A percentile compares a stretch with the other conserved stretches of the same genome.
Conservation (phyloP, 257 asterid genomes). For the Solanum dulcamara region DNA sequence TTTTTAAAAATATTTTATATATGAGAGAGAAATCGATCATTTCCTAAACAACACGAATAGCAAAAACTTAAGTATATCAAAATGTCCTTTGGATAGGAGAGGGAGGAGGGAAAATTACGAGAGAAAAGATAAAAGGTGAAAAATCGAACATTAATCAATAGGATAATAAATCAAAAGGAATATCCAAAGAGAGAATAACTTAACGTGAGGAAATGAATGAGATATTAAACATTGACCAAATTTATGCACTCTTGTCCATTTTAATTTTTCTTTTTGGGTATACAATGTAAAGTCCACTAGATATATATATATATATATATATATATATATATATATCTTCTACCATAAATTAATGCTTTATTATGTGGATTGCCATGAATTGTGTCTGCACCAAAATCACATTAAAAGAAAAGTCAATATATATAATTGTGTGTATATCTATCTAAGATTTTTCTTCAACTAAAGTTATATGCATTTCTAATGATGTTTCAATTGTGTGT, state of each 20-base stretch:
- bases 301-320: not conserved
- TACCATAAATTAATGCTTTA: not conserved
- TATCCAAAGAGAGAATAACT: not conserved
- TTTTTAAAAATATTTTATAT: not conserved
- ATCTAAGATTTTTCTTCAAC: not conserved
- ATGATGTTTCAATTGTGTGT: not conserved
- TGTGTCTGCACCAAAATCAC: not conserved
- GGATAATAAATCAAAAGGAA: not conserved
- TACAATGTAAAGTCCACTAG: slow-evolving; percentile 9
- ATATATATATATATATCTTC: too few species aligned
- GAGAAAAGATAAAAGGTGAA: not conserved
- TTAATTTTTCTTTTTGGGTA: not conserved
- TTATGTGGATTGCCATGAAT: slow-evolving; percentile 4
- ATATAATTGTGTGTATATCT: not conserved
- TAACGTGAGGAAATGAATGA: not conserved
- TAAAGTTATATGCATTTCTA: not conserved
- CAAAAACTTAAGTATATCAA: not conserved
- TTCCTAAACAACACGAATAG: too few species aligned
- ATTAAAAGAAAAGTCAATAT: not conserved
- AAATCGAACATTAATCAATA: not conserved
- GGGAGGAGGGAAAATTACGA: not conserved
- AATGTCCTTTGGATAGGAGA: not conserved
- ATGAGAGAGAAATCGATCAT: not conserved
- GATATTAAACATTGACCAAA: not conserved
- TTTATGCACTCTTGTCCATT: not conserved